Conservation (phyloP, 139 green algal species). For the Chlamydomonas sp. region DNA sequence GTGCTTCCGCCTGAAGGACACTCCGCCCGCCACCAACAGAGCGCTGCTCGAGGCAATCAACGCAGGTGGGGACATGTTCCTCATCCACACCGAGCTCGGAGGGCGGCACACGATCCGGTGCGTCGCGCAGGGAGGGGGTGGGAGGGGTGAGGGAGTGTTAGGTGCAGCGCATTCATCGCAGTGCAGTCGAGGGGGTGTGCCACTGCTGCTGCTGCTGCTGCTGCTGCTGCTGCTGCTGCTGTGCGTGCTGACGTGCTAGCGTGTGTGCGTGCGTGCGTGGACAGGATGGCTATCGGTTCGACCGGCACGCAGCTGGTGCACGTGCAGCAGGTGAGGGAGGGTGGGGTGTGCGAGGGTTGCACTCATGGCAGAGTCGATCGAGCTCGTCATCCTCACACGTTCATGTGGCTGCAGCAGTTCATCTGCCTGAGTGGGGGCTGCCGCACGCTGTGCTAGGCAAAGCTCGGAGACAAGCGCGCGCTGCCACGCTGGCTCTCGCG, state of each 20-base stretch:
- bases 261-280: no score
- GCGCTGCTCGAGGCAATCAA: constrained; percentile 58
- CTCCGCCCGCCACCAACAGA: constrained; percentile 26
- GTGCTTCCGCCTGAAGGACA: no score
- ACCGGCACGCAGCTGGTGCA: constrained; percentile 42
- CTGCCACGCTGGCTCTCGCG: no score
- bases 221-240: no score
- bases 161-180: background rate
- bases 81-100: constrained; percentile 53
- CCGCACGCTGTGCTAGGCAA: no score
- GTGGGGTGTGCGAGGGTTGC: no score
- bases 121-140: constrained; percentile 32
- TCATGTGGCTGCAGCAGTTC: no score
- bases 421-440: no score
- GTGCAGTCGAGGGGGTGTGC: background rate
- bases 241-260: no score
- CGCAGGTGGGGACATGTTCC: constrained; percentile 35
- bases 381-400: no score
- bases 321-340: constrained; percentile 45
- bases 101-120: constrained; percentile 47
- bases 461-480: no score
- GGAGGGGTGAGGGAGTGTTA: background rate
- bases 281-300: constrained; percentile 11
- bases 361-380: no score
- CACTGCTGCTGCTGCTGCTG: background rate